Evolutionary conservation across 495 filamentous ascomycete species (phyloP), one percentile per base, ranked within the genome.

Genomic region (Neurospora sp.): DNA sequence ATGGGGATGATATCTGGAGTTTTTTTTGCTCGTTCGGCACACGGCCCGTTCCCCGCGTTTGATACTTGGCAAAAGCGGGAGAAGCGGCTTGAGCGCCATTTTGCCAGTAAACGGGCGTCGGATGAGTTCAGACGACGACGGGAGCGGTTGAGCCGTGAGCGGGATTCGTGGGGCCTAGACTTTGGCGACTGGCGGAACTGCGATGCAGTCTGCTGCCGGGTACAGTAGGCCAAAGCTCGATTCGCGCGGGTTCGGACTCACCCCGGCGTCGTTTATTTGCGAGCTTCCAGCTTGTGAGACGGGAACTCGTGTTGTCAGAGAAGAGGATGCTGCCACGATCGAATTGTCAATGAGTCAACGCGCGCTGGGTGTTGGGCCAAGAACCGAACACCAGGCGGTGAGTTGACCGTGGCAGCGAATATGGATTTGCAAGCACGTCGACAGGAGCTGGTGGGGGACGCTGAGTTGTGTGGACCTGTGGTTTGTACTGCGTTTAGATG

Each of bases 1-100:
- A 36, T 66, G 28, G 54, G 45, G 54, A 66, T 66, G 15, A 66
- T 19, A 66, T 66, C 7, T 34, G 2, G 15, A 19, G 28, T 13
- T 17, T 71, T 36, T 71, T 34, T 31, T 48, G 70, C 39, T 38
- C 40, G 19, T 34, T 69, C 59, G 72, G 72, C 72, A 71, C 40
- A 42, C 72, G 72, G 72, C 38, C 72, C 72, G 72, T 73, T 70
- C 69, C 72, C 69, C 72, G 40, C 40, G 31, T 71, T 73, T 43
- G 38, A 66, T 34, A 34, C 28, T 59, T 31, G 54, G 54, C 54
- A 31, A 62, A 62, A 62, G 54, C 5, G 54, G 54, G 54, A 59
- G 54, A 62, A 62, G 24, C 24, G 54, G 54, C 54, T 66, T 66
- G 54, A 19, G 54, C 13, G 28, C 54, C 54, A 66, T 66, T 36